Percentiles rank a stretch among this genome's conserved stretches.
These are phyloP conservation scores for Emergomyces orientalis DNA, from an alignment of 2,329 filamentous ascomycete genomes.

Conservation along the genomic window DNA sequence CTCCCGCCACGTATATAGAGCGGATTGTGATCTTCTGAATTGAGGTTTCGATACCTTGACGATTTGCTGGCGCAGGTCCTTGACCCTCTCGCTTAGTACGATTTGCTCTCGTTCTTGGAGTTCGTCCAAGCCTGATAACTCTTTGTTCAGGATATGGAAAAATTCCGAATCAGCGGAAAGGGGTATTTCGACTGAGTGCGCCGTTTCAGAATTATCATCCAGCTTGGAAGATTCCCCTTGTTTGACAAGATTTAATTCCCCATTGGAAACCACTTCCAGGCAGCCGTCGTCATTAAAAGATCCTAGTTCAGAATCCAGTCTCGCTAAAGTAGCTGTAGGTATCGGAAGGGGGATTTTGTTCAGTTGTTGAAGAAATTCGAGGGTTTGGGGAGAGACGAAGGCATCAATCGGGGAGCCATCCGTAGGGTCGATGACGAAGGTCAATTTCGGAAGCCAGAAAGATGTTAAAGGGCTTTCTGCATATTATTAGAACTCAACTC, in stretches of 20 bases:
- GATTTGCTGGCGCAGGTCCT: conserved; percentile 55
- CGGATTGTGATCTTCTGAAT: conserved; percentile 50
- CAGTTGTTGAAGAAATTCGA: conserved; percentile 53
- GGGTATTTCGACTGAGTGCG: conserved; percentile 57
- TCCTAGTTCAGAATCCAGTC: not conserved
- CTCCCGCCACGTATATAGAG: conserved; percentile 66
- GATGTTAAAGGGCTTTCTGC: conserved; percentile 31
- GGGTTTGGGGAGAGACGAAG: conserved; percentile 55
- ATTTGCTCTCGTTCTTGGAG: conserved; percentile 59
- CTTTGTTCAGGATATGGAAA: conserved; percentile 63
- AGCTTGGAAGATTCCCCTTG: not conserved
- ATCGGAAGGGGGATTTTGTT: conserved; percentile 28
- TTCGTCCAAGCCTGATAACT: conserved; percentile 59
- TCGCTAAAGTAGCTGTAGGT: not conserved
- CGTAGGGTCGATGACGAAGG: conserved; percentile 57
- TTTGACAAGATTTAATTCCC: not conserved
- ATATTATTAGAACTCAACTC: conserved; percentile 4
- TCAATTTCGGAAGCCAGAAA: conserved; percentile 57
- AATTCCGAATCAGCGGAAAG: conserved; percentile 70
- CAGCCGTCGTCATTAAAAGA: not conserved
- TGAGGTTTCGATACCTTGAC: conserved; percentile 53
- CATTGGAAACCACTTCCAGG: not conserved
- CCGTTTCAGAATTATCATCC: conserved; percentile 13
- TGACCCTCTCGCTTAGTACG: conserved; percentile 55
- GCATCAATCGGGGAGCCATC: conserved; percentile 62